phyloP scores from a whole-genome alignment of 148 eudicot genomes.

The Nepenthes mirabilis region DNA sequence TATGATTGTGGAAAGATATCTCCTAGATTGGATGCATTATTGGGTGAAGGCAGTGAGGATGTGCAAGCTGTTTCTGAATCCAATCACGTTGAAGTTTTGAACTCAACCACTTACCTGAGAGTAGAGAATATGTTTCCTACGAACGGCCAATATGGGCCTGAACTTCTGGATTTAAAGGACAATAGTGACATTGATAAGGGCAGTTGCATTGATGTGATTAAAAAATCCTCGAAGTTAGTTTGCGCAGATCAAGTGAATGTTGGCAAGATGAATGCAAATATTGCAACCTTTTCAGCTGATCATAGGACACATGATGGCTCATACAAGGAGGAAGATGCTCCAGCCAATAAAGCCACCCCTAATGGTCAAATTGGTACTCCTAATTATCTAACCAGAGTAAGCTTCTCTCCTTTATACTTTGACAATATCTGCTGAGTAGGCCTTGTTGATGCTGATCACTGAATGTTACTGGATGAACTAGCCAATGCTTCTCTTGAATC shows the following conservation, averaged over 20 bases:
- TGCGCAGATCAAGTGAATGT: constrained; percentile 8
- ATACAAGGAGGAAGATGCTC: constrained; percentile 1
- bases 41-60: constrained; percentile 46
- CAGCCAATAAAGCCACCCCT: constrained; percentile 10
- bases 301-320: constrained; percentile 9
- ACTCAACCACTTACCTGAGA: constrained; percentile 9
- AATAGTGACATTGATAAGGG: constrained; percentile 2
- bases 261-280: constrained; percentile 12
- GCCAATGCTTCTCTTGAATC: too few species aligned
- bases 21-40: constrained; percentile 49
- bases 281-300: constrained; percentile 7
- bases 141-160: constrained; percentile 1
- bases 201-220: constrained; percentile 5
- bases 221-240: constrained; percentile 11
- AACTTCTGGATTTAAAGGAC: constrained; percentile 5
- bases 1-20: constrained; percentile 75
- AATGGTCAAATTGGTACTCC: constrained; percentile 17
- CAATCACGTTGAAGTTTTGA: constrained; percentile 18
- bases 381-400: constrained; percentile 32
- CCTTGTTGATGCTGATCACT: background rate
- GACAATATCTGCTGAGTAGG: background rate
- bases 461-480: too few species aligned
- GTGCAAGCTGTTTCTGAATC: constrained; percentile 19
- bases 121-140: constrained; percentile 2
- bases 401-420: background rate